Evolutionary conservation across 140 eudicot genomes (phyloP).

Genomic region (Anethum foeniculum): DNA sequence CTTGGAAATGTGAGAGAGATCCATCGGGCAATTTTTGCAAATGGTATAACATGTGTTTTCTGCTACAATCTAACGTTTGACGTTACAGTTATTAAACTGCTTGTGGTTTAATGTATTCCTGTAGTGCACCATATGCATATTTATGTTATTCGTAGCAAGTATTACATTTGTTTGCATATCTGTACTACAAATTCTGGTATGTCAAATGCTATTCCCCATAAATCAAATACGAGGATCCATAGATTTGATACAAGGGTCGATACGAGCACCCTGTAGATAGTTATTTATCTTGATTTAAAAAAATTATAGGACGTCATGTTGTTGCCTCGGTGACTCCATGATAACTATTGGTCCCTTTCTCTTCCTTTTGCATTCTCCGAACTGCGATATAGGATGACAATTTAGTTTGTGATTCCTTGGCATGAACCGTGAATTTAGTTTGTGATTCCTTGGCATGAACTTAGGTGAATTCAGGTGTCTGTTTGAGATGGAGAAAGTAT

Average conservation of each 20-base stretch:
- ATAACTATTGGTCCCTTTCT: neutral
- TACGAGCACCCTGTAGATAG: neutral
- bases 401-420: neutral
- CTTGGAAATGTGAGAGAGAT: constrained; percentile 86
- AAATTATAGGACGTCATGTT: neutral
- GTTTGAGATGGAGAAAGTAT: neutral
- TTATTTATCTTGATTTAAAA: neutral
- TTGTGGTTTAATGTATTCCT: neutral
- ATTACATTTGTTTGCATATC: neutral
- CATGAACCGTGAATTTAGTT: neutral
- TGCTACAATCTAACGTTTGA: constrained; percentile 6
- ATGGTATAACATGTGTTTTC: constrained; percentile 41
- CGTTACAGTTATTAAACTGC: neutral
- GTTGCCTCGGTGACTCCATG: neutral
- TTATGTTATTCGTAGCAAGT: neutral
- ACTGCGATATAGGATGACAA: neutral
- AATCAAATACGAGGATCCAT: neutral
- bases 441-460: neutral
- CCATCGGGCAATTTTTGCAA: constrained; percentile 84
- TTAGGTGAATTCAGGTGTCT: neutral
- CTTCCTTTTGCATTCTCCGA: neutral
- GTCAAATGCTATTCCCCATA: neutral
- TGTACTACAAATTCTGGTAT: neutral
- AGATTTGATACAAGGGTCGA: neutral
- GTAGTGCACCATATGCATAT: neutral